Conservation (phyloP, 2,329 filamentous ascomycete species). For the Aureobasidium musti region DNA sequence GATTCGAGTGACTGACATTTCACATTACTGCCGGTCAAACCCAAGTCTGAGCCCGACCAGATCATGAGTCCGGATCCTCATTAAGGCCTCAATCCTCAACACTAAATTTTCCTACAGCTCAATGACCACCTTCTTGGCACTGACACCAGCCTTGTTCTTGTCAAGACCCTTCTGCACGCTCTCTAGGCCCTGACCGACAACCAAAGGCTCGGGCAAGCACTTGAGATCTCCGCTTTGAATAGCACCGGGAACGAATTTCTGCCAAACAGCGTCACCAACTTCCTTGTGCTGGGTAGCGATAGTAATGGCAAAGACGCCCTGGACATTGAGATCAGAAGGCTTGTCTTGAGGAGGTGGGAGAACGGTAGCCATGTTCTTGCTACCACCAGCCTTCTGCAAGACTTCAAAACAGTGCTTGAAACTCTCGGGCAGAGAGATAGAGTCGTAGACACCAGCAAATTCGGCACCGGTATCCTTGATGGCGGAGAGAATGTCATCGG, state of each 20-base stretch:
- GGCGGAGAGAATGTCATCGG: slow-evolving; percentile 46
- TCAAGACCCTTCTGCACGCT: slow-evolving; percentile 44
- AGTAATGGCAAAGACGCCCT: slow-evolving; percentile 35
- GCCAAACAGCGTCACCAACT: slow-evolving; percentile 40
- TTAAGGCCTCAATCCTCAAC: no score
- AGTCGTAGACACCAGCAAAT: slow-evolving; percentile 49
- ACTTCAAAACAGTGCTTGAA: slow-evolving; percentile 30
- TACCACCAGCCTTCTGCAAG: slow-evolving; percentile 30
- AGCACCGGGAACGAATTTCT: slow-evolving; percentile 41
- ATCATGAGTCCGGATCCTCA: background rate
- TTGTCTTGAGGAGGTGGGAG: slow-evolving; percentile 34
- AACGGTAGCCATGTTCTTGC: slow-evolving; percentile 31
- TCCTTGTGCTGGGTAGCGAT: slow-evolving; percentile 32
- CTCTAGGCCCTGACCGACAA: slow-evolving; percentile 46
- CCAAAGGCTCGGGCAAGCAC: slow-evolving; percentile 41
- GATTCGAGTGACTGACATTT: background rate
- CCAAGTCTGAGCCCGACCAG: no score
- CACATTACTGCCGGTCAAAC: background rate
- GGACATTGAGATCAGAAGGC: slow-evolving; percentile 37
- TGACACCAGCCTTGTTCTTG: slow-evolving; percentile 44
- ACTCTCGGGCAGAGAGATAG: slow-evolving; percentile 34
- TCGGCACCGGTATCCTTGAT: slow-evolving; percentile 44
- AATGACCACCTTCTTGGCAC: slow-evolving; percentile 46
- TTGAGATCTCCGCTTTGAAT: slow-evolving; percentile 38
- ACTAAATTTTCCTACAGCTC: slow-evolving; percentile 19